Evolutionary conservation across 148 eudicot genomes (phyloP), one percentile per base, ranked within the genome.

Genomic region (Camellia sinensis): DNA sequence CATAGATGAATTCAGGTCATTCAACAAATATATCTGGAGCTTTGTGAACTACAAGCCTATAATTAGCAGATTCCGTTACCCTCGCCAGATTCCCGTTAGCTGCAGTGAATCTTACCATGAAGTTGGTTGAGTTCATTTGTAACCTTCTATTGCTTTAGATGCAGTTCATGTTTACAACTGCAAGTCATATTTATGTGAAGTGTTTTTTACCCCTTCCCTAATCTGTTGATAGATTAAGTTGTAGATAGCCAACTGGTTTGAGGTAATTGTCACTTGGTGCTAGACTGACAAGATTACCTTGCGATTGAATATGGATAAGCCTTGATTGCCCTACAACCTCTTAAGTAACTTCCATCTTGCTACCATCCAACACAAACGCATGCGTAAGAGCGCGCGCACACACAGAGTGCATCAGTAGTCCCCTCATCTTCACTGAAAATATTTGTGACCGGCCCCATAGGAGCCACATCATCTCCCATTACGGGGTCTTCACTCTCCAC

Each of bases 11-110:
- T 87, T 78, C 22, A 88, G 89, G 17, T 83, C 89, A 7, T 87
- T 89, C 29, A 86, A 84, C 86, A 87, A 85, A 74, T 89, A 89
- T 79, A 85, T 89, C 54, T 89, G 91, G 89, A 86, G 89, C 79
- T 87, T 89, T 65, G 84, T 89, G 29, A 89, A 85, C 77, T 72
- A 81, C 72, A 84, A 81, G 56, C 86, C 86, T 14, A 75, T 79
- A 74, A 66, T 66, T 79, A 85, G 87, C 83, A 84, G 73, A 78
- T 85, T 80, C 83, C 85, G 82, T 54, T 86, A 53, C 53, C 79
- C 88, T 46, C 83, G 86, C 11, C 86, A 87, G 72, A 83, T 89
- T 21, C 74, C 52, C 5, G 52, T 29, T 29, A 3, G 64, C 22
- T 61, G 64, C 21, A 3, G 21, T 61, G 64, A 61, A 29, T 29